Base-by-base conservation (phyloP, 108 stramenopile genomes). In the Poteriospumella lacustris region DNA sequence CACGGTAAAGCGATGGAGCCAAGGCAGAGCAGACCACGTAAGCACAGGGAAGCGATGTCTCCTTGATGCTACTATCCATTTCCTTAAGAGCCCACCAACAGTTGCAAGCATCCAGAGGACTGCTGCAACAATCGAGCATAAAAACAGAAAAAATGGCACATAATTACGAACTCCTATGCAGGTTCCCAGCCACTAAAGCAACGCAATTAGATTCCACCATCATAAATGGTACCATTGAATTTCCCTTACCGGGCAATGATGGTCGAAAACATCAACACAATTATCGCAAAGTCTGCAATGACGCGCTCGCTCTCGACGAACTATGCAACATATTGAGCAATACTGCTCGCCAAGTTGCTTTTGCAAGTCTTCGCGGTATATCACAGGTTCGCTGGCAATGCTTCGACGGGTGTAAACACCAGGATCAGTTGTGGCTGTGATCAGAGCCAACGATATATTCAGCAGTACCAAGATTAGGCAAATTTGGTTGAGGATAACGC, bases 231-330 rank as follows among this genome's bases (percentile, higher is more conserved):
- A 19, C 15, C 5, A 64, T 3, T 64, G 36, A 33, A 31, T 12
- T 3, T 9, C 60, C 28, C 60, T 19, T 64, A 64, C 60, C 44
- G 70, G 70, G 42, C 70, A 73, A 33, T 73, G 70, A 56, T 73
- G 70, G 42, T 73, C 70, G 31, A 73, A 73, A 5, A 73, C 70
- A 5, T 73, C 70, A 52, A 73, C 70, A 42, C 70, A 73, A 56
- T 73, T 73, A 73, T 73, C 33, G 41, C 70, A 73, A 56, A 33
- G 36, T 73, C 42, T 44, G 36, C 70, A 73, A 42, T 73, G 70
- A 29, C 47, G 43, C 5, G 70, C 70, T 29, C 70, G 70, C 26
- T 3, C 9, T 12, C 3, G 41, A 5, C 33, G 5, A 38, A 42
- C 38, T 3, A 73, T 73, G 42, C 70, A 5, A 42, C 70, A 73